These are phyloP conservation scores for Chaetoceros tenuissimus DNA, from an alignment of 108 stramenopile species.

Conservation along the genomic window DNA sequence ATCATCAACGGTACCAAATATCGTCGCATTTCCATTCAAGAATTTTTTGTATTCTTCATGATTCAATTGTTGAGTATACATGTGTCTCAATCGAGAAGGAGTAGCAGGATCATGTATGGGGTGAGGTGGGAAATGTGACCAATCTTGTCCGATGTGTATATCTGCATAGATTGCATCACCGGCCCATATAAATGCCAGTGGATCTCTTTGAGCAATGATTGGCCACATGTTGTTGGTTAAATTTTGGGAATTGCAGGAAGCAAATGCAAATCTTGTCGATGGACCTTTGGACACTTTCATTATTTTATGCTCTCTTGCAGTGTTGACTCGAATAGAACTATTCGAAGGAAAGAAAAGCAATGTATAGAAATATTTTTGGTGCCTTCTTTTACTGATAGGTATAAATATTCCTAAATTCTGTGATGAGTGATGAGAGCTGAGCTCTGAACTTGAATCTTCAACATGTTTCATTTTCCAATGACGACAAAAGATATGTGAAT, in stretches of 20 bases:
- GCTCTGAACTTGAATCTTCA: too few species aligned
- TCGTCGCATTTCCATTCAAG: conserved; percentile 28
- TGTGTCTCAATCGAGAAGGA: conserved; percentile 29
- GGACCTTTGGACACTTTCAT: background rate
- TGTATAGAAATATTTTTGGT: too few species aligned
- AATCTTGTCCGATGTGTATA: conserved; percentile 5
- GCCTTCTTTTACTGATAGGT: too few species aligned
- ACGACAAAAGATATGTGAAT: too few species aligned
- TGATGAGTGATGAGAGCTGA: too few species aligned
- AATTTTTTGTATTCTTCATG: conserved; percentile 43
- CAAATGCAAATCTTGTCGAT: conserved; percentile 49
- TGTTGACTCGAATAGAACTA: too few species aligned
- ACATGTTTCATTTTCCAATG: too few species aligned
- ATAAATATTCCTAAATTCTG: too few species aligned
- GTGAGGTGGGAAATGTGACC: conserved; percentile 36
- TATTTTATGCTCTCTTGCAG: too few species aligned
- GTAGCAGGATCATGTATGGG: conserved; percentile 28
- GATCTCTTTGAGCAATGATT: conserved; percentile 38
- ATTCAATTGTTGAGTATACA: conserved; percentile 41
- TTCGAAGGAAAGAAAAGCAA: too few species aligned
- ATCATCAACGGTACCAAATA: conserved; percentile 80
- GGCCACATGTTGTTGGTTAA: conserved; percentile 68
- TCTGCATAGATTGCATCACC: conserved; percentile 78
- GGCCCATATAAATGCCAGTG: conserved; percentile 74
- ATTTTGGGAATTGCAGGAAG: conserved; percentile 66